Base-by-base conservation (phyloP, 1,284 basidiomycete species). In the Gastroboletus turbinatus region DNA sequence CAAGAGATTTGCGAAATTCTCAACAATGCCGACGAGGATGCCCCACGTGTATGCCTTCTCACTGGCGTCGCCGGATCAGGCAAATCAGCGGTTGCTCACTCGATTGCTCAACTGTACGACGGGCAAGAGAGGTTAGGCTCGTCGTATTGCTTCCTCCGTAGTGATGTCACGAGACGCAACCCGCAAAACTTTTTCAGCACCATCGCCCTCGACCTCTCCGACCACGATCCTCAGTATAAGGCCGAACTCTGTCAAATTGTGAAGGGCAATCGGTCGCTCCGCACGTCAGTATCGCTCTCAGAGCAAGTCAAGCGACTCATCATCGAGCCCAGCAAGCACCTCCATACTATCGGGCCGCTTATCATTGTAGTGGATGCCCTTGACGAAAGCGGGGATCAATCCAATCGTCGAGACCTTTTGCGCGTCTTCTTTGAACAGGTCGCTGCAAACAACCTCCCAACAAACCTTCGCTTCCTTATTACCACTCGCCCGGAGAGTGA, bases 171-270 rank as follows among this genome's bases (percentile, higher is more conserved):
- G 25, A 51, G 11, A 17, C 61, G 63, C 10, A 66, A 64, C 16
- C 63, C 61, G 9, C 52, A 56, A 45, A 65, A 64, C 16, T 46
- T 66, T 48, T 64, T 67, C 53, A 67, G 63, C 6, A 64, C 65
- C 19, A 51, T 64, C 10, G 61, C 65, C 1, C 33, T 40, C 1
- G 50, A 65, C n/a, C 66, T 65, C n/a, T 55, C 58, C 10, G 63
- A 66, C 4, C 61, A 66, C 14, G 54, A 65, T 23, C 55, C 33
- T 19, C 61, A 66, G 30, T 65, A 47, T 48, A 59, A 62, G 40
- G 16, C 30, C 4, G 52, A 43, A 11, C 63, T 65, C 3, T 59
- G 42, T 17, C 19, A 4, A 11, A 19, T 55, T 0, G 54, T 65
- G 8, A 61, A 59, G 13, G 21, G 62, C n/a, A 66, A 64, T 21